phyloP scores from a whole-genome alignment of 805 yeast species.

The Wickerhamomyces hampshirensis region DNA sequence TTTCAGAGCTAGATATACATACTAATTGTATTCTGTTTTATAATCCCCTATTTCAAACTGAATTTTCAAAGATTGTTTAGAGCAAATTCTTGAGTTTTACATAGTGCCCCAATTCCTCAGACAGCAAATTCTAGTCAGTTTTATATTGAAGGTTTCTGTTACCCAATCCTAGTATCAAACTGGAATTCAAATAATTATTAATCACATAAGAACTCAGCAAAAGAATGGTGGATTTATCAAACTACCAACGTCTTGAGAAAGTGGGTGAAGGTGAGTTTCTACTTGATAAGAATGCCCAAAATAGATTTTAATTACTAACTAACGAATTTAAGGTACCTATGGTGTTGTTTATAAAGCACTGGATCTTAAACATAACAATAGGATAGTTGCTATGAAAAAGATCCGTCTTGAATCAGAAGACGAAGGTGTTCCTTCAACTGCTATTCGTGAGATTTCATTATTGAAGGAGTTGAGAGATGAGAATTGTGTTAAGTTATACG shows the following conservation, averaged over 20 bases:
- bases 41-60: no score
- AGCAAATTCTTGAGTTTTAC: no score
- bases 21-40: no score
- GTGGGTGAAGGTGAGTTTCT: slow-evolving; percentile 80
- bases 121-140: no score
- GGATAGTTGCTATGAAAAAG: slow-evolving; percentile 94
- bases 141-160: no score
- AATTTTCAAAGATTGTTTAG: no score
- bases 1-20: no score
- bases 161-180: no score
- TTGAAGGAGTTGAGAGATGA: slow-evolving; percentile 92
- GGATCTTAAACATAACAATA: slow-evolving; percentile 81
- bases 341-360: slow-evolving; percentile 97
- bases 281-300: no score
- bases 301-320: background rate
- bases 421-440: slow-evolving; percentile 98
- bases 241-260: slow-evolving; percentile 90
- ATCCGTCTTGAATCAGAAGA: slow-evolving; percentile 94
- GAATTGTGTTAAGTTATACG: slow-evolving; percentile 85
- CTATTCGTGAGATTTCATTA: slow-evolving; percentile 92
- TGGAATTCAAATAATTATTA: no score
- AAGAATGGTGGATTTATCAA: slow-evolving; percentile 59
- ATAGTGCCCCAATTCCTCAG: no score
- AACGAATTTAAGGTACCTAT: slow-evolving; percentile 57
- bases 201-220: no score